A percentile compares a stretch with the other conserved stretches of the same genome.
These are phyloP conservation scores for Pythium aquatile DNA, from an alignment of 352 stramenopile species.

Conservation along the genomic window DNA sequence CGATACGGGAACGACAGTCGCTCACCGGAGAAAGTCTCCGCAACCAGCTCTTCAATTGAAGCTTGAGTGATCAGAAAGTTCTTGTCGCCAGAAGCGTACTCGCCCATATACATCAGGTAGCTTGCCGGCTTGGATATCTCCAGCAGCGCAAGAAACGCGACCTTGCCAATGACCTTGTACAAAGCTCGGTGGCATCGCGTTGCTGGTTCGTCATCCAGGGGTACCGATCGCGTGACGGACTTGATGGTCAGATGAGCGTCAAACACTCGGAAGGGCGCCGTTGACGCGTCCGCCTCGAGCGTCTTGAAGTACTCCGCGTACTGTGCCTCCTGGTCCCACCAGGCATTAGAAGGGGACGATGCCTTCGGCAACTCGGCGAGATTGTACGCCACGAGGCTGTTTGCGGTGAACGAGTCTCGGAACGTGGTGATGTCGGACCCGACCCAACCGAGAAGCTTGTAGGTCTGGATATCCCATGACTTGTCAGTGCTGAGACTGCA, in stretches of 20 bases:
- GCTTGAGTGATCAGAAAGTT: conserved; percentile 35
- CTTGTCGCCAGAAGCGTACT: conserved; percentile 31
- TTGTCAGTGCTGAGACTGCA: neutral
- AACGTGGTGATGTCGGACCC: conserved; percentile 38
- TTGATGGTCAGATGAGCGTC: conserved; percentile 24
- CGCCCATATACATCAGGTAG: conserved; percentile 53
- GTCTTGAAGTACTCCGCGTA: conserved; percentile 35
- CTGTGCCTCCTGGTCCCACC: conserved; percentile 35
- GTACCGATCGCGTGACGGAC: conserved; percentile 7
- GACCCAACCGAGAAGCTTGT: conserved; percentile 36
- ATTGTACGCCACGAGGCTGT: conserved; percentile 31
- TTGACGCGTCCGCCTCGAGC: conserved; percentile 21
- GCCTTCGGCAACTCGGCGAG: conserved; percentile 25
- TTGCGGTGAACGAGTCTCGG: conserved; percentile 35
- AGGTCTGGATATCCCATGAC: conserved; percentile 33
- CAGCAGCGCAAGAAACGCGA: conserved; percentile 38
- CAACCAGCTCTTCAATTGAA: conserved; percentile 32
- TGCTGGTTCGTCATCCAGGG: conserved; percentile 25
- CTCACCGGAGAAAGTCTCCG: conserved; percentile 38
- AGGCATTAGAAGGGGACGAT: conserved; percentile 11
- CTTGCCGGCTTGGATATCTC: conserved; percentile 33
- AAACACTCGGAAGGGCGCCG: conserved; percentile 34
- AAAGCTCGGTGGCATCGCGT: conserved; percentile 44
- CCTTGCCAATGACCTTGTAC: conserved; percentile 44
- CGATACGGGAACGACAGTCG: conserved; percentile 35